phyloP scores from a whole-genome alignment of 2,329 filamentous ascomycete species.

The Spiromastix sp. region DNA sequence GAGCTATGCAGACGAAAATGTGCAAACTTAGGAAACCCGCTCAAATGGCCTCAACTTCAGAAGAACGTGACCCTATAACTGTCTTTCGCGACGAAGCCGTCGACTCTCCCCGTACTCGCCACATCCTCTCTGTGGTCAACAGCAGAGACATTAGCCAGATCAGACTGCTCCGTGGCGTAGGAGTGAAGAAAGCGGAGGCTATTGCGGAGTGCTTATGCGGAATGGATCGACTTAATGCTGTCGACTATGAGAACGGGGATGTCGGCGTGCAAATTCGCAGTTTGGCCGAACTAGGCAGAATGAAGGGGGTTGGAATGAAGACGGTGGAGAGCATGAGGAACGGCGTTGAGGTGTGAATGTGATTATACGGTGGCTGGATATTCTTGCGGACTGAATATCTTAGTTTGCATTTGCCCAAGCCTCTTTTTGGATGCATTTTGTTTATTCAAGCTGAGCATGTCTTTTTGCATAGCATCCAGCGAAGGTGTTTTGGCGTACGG shows the following conservation, averaged over 20 bases:
- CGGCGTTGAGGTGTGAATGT: constrained; percentile 11
- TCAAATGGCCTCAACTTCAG: too few species aligned
- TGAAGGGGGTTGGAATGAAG: constrained; percentile 36
- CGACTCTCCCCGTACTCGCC: constrained; percentile 32
- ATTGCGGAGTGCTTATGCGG: constrained; percentile 38
- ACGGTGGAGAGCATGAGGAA: constrained; percentile 39
- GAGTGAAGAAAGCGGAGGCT: constrained; percentile 37
- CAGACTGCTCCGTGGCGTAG: constrained; percentile 37
- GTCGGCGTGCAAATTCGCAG: constrained; percentile 22
- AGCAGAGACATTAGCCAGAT: constrained; percentile 36
- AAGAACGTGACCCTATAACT: background rate
- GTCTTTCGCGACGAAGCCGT: constrained; percentile 2
- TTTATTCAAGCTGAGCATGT: too few species aligned
- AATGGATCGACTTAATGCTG: constrained; percentile 21
- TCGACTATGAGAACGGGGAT: constrained; percentile 8
- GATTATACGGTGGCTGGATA: too few species aligned
- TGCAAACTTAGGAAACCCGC: too few species aligned
- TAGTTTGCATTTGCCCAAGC: too few species aligned
- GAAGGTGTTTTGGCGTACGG: too few species aligned
- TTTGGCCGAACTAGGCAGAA: constrained; percentile 29
- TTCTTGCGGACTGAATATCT: too few species aligned
- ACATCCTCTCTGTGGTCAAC: constrained; percentile 37
- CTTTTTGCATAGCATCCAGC: too few species aligned
- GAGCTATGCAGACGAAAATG: too few species aligned
- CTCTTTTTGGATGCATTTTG: too few species aligned